phyloP scores from a whole-genome alignment of 129 eudicot species.

The Chrysanthemum seticuspe region DNA sequence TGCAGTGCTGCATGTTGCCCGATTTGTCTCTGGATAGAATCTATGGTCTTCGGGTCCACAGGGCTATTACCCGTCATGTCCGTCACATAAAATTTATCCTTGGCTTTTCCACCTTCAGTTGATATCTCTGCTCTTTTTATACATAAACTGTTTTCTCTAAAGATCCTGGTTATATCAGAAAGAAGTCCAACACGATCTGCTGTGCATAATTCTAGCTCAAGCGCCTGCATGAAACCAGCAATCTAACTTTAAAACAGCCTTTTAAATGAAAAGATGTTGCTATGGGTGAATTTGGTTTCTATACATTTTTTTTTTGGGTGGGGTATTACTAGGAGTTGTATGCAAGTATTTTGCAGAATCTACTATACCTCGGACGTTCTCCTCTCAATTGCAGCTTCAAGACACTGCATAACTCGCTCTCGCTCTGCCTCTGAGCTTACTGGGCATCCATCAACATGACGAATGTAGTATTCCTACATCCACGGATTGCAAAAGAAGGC shows the following conservation, averaged over 20 bases:
- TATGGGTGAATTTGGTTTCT: too few species aligned
- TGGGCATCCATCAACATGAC: conserved; percentile 87
- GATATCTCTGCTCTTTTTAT: conserved; percentile 88
- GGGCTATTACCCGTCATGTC: conserved; percentile 71
- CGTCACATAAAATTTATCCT: conserved; percentile 78
- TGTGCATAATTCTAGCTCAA: conserved; percentile 66
- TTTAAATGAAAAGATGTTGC: not conserved
- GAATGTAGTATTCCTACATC: conserved; percentile 80
- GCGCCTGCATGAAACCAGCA: conserved; percentile 45
- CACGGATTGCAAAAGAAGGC: not conserved
- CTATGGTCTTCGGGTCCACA: conserved; percentile 68
- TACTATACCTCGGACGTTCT: conserved; percentile 67
- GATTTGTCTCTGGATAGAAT: conserved; percentile 60
- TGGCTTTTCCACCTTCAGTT: conserved; percentile 71
- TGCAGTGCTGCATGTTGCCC: conserved; percentile 58
- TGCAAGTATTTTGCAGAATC: not conserved
- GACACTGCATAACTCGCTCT: conserved; percentile 84
- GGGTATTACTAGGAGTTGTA: not conserved
- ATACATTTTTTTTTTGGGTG: too few species aligned
- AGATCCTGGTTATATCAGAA: conserved; percentile 88
- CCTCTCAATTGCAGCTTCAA: conserved; percentile 95
- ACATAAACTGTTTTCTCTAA: conserved; percentile 79
- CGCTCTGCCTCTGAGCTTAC: conserved; percentile 94
- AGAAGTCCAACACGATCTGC: conserved; percentile 85
- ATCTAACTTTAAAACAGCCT: not conserved